Conservation (phyloP, 2,329 filamentous ascomycete genomes). For the Botrytis tulipae region DNA sequence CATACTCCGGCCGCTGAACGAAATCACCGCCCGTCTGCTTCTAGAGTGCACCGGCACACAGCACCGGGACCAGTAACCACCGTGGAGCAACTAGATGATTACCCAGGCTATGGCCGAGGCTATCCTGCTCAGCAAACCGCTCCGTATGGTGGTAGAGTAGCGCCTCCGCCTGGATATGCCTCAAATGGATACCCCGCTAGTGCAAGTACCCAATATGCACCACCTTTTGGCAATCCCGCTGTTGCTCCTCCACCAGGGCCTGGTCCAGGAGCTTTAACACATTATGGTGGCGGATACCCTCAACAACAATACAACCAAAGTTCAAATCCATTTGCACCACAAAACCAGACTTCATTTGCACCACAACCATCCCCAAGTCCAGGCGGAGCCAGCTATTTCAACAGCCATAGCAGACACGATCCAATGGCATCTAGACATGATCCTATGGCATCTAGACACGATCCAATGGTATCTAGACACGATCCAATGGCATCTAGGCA, state of each 20-base stretch:
- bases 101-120: conserved; percentile 47
- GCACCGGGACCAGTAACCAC: conserved; percentile 57
- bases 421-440: conserved; percentile 40
- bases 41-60: conserved; percentile 44
- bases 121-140: conserved; percentile 38
- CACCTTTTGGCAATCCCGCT: conserved; percentile 32
- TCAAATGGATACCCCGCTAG: conserved; percentile 34
- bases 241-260: conserved; percentile 20
- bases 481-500: conserved; percentile 41
- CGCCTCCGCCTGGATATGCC: conserved; percentile 35
- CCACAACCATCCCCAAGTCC: conserved; percentile 34
- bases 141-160: conserved; percentile 29
- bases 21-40: conserved; percentile 41
- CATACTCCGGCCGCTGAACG: conserved; percentile 36
- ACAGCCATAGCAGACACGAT: conserved; percentile 33
- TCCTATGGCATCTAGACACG: conserved; percentile 44
- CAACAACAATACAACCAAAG: conserved; percentile 22
- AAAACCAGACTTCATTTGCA: conserved; percentile 34
- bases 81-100: conserved; percentile 65
- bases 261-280: conserved; percentile 35
- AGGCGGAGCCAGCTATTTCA: conserved; percentile 37
- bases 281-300: conserved; percentile 34
- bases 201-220: conserved; percentile 29
- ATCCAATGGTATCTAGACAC: conserved; percentile 42
- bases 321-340: conserved; percentile 21